A percentile compares a stretch with the other conserved stretches of the same genome.
phyloP scores from a whole-genome alignment of 2,329 filamentous ascomycete species.

The Davidsoniella neocaledoniae region DNA sequence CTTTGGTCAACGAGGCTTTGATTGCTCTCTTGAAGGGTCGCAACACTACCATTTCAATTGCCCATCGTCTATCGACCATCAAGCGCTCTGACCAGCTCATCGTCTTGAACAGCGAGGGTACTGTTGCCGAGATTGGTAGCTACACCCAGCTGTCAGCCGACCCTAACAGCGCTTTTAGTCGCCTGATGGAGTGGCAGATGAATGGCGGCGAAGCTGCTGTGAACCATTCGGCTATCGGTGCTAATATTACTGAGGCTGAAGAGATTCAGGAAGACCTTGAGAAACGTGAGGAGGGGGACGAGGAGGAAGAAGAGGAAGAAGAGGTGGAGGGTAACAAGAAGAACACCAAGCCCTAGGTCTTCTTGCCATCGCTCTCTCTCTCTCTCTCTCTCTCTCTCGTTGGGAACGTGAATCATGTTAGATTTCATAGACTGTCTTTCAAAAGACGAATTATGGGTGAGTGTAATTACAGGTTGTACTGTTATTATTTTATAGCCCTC shows the following conservation, averaged over 20 bases:
- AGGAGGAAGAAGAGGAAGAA: conserved; percentile 19
- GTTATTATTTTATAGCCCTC: neutral
- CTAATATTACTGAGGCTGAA: conserved; percentile 33
- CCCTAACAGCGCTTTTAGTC: conserved; percentile 70
- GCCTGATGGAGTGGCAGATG: conserved; percentile 98
- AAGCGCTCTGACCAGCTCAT: conserved; percentile 92
- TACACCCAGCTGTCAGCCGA: conserved; percentile 61
- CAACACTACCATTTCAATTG: conserved; percentile 95
- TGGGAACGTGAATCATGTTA: too few relatives aligned
- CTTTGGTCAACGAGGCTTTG: conserved; percentile 83
- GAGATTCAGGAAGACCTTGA: conserved; percentile 34
- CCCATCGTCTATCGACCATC: conserved; percentile 88
- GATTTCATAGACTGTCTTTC: too few relatives aligned
- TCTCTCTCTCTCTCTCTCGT: neutral
- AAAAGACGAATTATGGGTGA: too few relatives aligned
- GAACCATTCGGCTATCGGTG: conserved; percentile 15
- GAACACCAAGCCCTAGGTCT: conserved; percentile 3
- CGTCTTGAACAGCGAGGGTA: conserved; percentile 71
- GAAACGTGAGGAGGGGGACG: conserved; percentile 22
- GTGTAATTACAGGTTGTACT: too few relatives aligned
- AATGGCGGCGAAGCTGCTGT: conserved; percentile 51
- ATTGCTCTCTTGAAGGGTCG: conserved; percentile 63
- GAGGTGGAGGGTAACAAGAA: conserved; percentile 16
- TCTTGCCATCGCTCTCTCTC: neutral
- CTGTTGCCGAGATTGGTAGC: conserved; percentile 77